phyloP scores from a whole-genome alignment of 164 flowering plant genomes.

The Protea cynaroides region DNA sequence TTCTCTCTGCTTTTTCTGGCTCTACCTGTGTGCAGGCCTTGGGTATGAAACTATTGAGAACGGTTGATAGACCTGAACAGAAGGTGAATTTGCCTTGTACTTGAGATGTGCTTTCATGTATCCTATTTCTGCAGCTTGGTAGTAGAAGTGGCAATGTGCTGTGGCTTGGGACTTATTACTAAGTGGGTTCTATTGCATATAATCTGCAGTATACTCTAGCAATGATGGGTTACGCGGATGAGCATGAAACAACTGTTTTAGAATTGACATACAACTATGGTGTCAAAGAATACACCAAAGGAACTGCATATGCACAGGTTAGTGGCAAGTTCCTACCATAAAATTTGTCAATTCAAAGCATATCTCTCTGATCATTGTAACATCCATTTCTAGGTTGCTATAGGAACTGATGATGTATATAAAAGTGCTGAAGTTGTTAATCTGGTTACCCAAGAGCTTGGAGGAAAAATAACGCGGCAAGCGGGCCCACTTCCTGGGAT shows the following conservation, averaged over 20 bases:
- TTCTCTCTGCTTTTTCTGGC: neutral
- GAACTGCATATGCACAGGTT: slow-evolving; percentile 98
- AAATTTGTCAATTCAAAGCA: neutral
- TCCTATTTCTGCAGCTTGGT: no score
- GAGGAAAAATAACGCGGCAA: slow-evolving; percentile 90
- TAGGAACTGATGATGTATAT: slow-evolving; percentile 89
- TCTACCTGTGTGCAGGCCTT: slow-evolving; percentile 49
- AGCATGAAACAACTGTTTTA: slow-evolving; percentile 70
- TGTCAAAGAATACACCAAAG: slow-evolving; percentile 94
- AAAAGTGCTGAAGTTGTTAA: slow-evolving; percentile 83
- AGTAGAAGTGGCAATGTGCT: no score
- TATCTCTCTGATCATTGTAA: slow-evolving; percentile 5
- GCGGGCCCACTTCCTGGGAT: slow-evolving; percentile 93
- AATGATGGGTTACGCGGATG: slow-evolving; percentile 89
- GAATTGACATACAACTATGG: slow-evolving; percentile 95
- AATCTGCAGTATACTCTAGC: slow-evolving; percentile 67
- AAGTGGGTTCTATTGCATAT: slow-evolving; percentile 10
- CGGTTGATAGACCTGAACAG: slow-evolving; percentile 60
- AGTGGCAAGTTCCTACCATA: neutral
- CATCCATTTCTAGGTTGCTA: slow-evolving; percentile 54
- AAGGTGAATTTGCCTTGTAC: slow-evolving; percentile 40
- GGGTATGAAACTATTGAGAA: slow-evolving; percentile 80
- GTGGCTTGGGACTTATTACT: no score
- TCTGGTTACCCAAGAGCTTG: slow-evolving; percentile 77
- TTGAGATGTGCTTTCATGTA: no score